These are phyloP conservation scores for Lavandula angustifolia DNA, from an alignment of 257 asterid species.

Conservation along the genomic window DNA sequence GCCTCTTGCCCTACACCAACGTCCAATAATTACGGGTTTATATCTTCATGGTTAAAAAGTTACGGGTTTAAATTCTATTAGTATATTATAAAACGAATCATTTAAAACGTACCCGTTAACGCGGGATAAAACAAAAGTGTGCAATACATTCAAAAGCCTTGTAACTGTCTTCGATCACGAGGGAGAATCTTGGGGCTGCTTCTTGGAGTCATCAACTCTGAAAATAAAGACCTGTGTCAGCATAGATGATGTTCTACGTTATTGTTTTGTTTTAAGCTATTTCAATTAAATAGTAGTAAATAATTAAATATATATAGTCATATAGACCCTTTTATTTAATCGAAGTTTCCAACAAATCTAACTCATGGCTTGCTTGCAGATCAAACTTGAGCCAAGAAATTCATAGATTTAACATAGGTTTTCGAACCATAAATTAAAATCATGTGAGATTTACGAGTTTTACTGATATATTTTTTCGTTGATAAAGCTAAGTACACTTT, in stretches of 20 bases:
- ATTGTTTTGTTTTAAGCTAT: constrained; percentile 22
- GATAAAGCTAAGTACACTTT: too few relatives aligned
- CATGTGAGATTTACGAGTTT: not conserved
- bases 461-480: too few relatives aligned
- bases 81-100: too few relatives aligned
- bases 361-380: constrained; percentile 39
- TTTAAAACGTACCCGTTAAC: too few relatives aligned
- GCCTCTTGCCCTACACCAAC: not conserved
- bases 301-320: not conserved
- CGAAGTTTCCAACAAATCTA: constrained; percentile 49
- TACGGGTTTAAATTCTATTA: too few relatives aligned
- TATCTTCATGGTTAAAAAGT: too few relatives aligned
- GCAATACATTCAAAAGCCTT: constrained; percentile 31
- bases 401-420: constrained; percentile 35
- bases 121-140: not conserved
- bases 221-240: constrained; percentile 55
- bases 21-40: too few relatives aligned
- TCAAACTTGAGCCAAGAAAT: constrained; percentile 36
- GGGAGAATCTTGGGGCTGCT: constrained; percentile 51
- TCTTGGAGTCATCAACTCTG: constrained; percentile 45
- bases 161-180: constrained; percentile 44
- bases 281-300: not conserved
- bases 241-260: constrained; percentile 63
- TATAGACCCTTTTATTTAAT: constrained; percentile 25
- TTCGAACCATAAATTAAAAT: constrained; percentile 16